Conservation (phyloP, 139 green algal genomes). For the Chlamydomonas incerta region DNA sequence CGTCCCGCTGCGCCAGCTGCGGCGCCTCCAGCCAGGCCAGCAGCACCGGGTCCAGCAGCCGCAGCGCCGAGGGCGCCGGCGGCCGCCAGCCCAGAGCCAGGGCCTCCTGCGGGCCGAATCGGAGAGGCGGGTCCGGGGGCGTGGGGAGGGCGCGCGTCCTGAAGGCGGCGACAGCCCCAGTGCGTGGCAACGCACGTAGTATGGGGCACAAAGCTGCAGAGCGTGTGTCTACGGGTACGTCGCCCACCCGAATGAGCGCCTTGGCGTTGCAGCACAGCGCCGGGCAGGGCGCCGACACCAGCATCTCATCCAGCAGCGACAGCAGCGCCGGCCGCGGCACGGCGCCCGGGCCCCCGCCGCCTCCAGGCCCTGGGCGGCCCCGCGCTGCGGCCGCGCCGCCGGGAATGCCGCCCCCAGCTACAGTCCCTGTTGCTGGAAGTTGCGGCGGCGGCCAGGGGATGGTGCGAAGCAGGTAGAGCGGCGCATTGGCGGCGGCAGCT, state of each 20-base stretch:
- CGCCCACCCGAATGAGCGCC: slow-evolving; percentile 24
- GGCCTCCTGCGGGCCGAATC: background rate
- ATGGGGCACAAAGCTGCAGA: background rate
- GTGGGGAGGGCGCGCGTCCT: background rate
- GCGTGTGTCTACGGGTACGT: too few relatives aligned
- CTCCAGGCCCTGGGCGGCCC: background rate
- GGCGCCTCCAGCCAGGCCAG: slow-evolving; percentile 54
- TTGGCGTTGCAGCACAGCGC: slow-evolving; percentile 36
- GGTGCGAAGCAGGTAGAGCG: background rate
- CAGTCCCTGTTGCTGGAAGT: too few relatives aligned
- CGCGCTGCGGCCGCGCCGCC: background rate
- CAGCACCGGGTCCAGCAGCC: slow-evolving; percentile 24
- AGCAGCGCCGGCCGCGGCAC: background rate
- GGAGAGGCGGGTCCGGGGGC: background rate
- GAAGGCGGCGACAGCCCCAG: background rate
- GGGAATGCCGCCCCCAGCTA: too few relatives aligned
- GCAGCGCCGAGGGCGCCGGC: slow-evolving; percentile 3
- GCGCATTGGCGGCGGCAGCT: background rate
- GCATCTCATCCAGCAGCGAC: slow-evolving; percentile 3
- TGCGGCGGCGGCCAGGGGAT: background rate
- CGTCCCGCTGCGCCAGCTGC: slow-evolving; percentile 63
- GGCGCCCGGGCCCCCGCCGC: too few relatives aligned
- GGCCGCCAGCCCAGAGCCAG: slow-evolving; percentile 5
- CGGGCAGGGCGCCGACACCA: slow-evolving; percentile 7
- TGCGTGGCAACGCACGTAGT: background rate